Base-by-base conservation (phyloP, 345 rosid genomes). In the Citrus medica region DNA sequence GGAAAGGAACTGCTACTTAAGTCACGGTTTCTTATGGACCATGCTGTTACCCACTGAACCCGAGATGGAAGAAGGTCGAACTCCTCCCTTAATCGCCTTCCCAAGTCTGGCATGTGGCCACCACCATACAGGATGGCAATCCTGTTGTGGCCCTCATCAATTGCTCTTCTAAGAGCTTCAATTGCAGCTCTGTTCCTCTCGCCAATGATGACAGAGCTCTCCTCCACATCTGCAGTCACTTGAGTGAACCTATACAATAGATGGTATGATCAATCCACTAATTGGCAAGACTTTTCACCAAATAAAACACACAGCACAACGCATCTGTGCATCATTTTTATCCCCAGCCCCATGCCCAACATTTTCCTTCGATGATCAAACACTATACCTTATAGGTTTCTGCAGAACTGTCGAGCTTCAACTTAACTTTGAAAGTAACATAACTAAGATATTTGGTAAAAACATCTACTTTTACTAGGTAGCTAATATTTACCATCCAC, bases 71-170 rank as follows among this genome's bases (percentile, higher is more conserved):
- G 76, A 33, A 96, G 87, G 73, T 90, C 90, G 4, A 91, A 91
- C 60, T 96, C 98, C 69, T 93, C 97, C 73, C 88, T 73, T 55
- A 93, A 78, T 30, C 94, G 86, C 85, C 97, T 90, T 65, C 95
- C 97, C 71, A 96, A 51, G 85, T 96, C 99, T 1, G 97, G 98
- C 97, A 96, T 93, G 92, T 96, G 99, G 67, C 98, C 97, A n/a
- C 97, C 97, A 0, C 99, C 99, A 4, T 92, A 96, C 4, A 96
- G 87, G 73, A 96, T 83, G 3, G 97, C 99, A 21, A 93, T 89
- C 83, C 78, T 87, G 6, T 88, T 90, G 84, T 89, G 89, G 37
- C 99, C 97, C 12, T 85, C 91, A 3, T 92, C 85, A 0, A 92
- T 84, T 21, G 93, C 91, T 85, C 85, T 87, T 81, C 77, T 83